Conservation (phyloP, 2,329 filamentous ascomycete genomes). For the Pleoardoris graminearum region DNA sequence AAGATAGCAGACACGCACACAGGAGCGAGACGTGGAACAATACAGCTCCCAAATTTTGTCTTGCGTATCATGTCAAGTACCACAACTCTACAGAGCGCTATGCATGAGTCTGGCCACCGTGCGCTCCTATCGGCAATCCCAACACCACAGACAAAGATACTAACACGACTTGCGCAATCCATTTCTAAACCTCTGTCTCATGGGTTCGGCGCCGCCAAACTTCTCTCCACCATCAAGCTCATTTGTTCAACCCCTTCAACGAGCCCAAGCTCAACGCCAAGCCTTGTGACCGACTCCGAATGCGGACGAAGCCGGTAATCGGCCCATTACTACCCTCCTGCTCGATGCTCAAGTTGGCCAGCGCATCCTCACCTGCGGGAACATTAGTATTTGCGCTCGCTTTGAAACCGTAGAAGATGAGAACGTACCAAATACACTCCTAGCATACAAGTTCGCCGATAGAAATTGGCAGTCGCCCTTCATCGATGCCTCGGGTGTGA, state of each 20-base stretch:
- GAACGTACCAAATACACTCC: conserved; percentile 93
- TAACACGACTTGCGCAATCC: background rate
- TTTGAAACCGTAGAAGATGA: background rate
- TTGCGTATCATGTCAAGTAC: background rate
- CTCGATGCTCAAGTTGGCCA: conserved; percentile 97
- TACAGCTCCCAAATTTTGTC: background rate
- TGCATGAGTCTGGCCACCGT: background rate
- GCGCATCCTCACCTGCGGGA: conserved; percentile 84
- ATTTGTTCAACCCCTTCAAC: conserved; percentile 81
- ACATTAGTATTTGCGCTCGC: conserved; percentile 7
- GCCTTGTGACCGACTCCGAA: conserved; percentile 95
- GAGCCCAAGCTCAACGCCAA: conserved; percentile 91
- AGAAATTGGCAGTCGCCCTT: conserved; percentile 98
- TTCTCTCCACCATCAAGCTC: conserved; percentile 18
- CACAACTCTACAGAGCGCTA: background rate
- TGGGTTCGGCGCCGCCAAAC: background rate
- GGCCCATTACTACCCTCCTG: conserved; percentile 94
- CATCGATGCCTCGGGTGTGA: conserved; percentile 93
- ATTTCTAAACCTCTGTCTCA: background rate
- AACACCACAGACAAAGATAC: background rate
- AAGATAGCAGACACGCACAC: too few species aligned
- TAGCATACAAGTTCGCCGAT: conserved; percentile 93
- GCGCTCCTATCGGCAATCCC: background rate
- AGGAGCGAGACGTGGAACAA: background rate
- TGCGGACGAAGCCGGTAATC: conserved; percentile 95